A percentile compares a stretch with the other conserved stretches of the same genome.
Conservation (phyloP, 2,329 filamentous ascomycete genomes). For the Pseudogymnoascus sp. region DNA sequence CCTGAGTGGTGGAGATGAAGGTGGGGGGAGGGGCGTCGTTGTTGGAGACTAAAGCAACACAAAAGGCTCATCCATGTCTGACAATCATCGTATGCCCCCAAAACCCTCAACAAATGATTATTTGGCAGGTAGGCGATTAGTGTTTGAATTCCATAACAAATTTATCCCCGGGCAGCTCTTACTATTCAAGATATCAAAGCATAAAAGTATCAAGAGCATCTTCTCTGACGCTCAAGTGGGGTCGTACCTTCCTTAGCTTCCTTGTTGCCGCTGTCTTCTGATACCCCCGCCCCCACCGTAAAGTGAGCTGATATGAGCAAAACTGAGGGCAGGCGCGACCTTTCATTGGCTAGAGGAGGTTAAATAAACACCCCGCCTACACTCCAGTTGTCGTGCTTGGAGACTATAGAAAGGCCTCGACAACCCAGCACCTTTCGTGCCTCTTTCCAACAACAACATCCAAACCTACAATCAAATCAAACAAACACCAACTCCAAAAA, state of each 20-base stretch:
- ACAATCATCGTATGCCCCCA: not conserved
- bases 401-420: not conserved
- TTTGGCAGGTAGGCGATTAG: not conserved
- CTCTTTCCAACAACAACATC: not conserved
- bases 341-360: not conserved
- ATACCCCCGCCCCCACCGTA: not conserved
- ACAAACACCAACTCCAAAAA: not conserved
- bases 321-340: not conserved
- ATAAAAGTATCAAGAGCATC: not conserved
- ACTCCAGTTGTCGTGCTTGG: not conserved
- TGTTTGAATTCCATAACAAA: not conserved
- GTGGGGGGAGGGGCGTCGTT: not conserved
- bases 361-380: slow-evolving; percentile 1
- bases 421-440: not conserved
- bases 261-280: not conserved
- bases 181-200: not conserved
- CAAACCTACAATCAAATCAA: not conserved
- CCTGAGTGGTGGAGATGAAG: not conserved
- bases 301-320: not conserved
- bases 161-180: not conserved
- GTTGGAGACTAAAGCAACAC: not conserved
- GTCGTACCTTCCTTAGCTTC: not conserved
- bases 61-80: not conserved
- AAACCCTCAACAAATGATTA: not conserved
- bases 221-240: not conserved